Percentiles rank a stretch among this genome's conserved stretches.
Conservation (phyloP, 306 rosid genomes). For the Prunus kanzakura region DNA sequence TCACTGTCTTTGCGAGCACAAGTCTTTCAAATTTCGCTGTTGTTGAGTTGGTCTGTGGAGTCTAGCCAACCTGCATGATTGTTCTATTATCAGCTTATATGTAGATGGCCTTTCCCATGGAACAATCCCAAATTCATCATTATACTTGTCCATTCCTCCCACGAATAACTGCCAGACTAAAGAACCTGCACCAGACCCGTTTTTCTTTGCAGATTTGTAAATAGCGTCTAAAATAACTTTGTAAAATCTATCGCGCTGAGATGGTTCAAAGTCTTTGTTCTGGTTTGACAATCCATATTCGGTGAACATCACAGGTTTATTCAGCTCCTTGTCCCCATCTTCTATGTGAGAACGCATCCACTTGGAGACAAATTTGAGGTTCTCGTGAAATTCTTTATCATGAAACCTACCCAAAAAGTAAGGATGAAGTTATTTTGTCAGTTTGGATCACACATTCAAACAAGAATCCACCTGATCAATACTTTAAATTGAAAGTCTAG, state of each 20-base stretch:
- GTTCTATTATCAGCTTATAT: slow-evolving; percentile 48
- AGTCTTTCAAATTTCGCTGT: slow-evolving; percentile 40
- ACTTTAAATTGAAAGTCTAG: not conserved
- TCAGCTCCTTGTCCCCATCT: slow-evolving; percentile 73
- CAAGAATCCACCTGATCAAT: not conserved
- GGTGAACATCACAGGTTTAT: slow-evolving; percentile 85
- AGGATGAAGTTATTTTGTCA: not conserved
- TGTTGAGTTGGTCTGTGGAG: slow-evolving; percentile 46
- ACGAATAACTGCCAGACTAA: slow-evolving; percentile 85
- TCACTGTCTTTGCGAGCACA: slow-evolving; percentile 45
- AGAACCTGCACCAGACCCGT: slow-evolving; percentile 73
- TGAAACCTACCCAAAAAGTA: slow-evolving; percentile 51
- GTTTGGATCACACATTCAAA: not conserved
- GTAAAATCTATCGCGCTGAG: slow-evolving; percentile 62
- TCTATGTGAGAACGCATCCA: slow-evolving; percentile 97
- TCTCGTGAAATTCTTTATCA: slow-evolving; percentile 48
- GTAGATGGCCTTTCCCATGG: slow-evolving; percentile 64
- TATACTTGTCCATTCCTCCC: slow-evolving; percentile 69
- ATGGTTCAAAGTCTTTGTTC: slow-evolving; percentile 47
- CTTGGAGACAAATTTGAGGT: slow-evolving; percentile 65
- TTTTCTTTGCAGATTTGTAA: slow-evolving; percentile 79
- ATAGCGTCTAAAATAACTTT: slow-evolving; percentile 49
- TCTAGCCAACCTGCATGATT: slow-evolving; percentile 76
- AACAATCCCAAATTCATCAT: slow-evolving; percentile 80
- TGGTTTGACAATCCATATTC: slow-evolving; percentile 80